Base-by-base conservation (phyloP, 1,139 yeast species). In the Blastobotrys aristatus region DNA sequence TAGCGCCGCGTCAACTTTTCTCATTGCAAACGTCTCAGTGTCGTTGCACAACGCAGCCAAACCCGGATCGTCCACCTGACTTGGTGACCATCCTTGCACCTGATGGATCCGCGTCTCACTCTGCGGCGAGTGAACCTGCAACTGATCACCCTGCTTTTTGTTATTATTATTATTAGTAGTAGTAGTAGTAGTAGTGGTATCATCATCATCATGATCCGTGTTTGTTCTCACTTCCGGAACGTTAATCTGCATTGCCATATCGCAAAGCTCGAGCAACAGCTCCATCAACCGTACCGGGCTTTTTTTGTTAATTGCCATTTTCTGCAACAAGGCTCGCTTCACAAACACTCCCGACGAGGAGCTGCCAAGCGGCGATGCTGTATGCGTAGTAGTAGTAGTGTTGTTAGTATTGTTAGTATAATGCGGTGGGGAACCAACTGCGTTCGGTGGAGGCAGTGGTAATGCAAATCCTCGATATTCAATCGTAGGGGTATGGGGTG, bases 231-330 rank as follows among this genome's bases (percentile, higher is more conserved):
- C 49, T 21, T 67, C 69, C 1, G 72, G 72, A 1, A 87, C 84
- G 57, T 85, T 87, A 14, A 89, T 78, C 38, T 76, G 73, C 21
- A 87, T 68, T 0, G 96, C 92, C 56, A 82, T 84, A 50, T 87
- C 90, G 60, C 94, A 82, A 46, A 84, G 71, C 35, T 84, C 89
- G 7, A 78, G 63, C 33, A 89, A 63, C 53, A 77, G 66, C 48
- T 81, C 84, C 50, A 87, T 67, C 32, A 84, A 75, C 37, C 84
- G 84, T 55, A 82, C 75, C 0, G 92, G 94, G 53, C 84, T 82
- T 31, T 39, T 49, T 31, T 38, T 48, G 21, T 17, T 33, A 10
- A 32, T n/a, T 10, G 40, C 31, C 3, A 44, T 8, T 11, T 43
- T 31, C 36, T 41, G 37, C 14, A 38, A 47, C 16, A 53, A 46